Evolutionary conservation across 768 basidiomycete species (phyloP), one percentile per base, ranked within the genome.

Genomic region (Coprinopsis sp.): DNA sequence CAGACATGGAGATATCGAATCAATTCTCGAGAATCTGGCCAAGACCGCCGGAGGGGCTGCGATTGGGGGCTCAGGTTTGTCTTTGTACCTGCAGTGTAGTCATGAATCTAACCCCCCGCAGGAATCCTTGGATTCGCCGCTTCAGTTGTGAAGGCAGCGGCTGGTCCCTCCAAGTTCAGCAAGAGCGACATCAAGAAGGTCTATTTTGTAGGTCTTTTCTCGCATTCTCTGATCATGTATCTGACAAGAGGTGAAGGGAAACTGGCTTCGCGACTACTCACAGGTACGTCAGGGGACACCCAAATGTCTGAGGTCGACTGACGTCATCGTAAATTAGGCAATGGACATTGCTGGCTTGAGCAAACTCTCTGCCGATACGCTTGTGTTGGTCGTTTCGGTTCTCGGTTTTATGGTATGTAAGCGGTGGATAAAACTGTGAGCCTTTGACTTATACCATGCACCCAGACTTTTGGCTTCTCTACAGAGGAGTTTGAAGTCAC

Each of bases 1-100:
- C 63, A 70, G 84, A 41, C 84, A 87, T 69, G 83, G 84, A 12
- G 86, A 88, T 57, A 86, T 87, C 39, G 84, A 87, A 65, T 77
- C 78, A 56, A 72, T 83, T 51, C 73, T 87, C 22, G 72, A 74
- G 28, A 72, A 70, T n/a, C 64, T 84, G 5, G 72, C 73, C 42
- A 85, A 84, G 58, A 68, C 71, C 30, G 77, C 71, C 8, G 77
- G 78, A 13, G 65, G 68, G 46, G 65, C 63, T 22, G 69, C 68
- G 11, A 51, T 63, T 19, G 66, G 65, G 11, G 73, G 73, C 23
- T 71, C 67, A 25, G 68, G 79, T 29, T 64, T 84, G n/a, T n/a
- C n/a, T n/a, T n/a, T n/a, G n/a, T n/a, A n/a, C n/a, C n/a, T n/a
- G n/a, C n/a, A n/a, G n/a, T n/a, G n/a, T n/a, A n/a, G n/a, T n/a